These are phyloP conservation scores for Penicillium fuscoglaucum DNA, from an alignment of 2,329 filamentous ascomycete genomes.

Conservation along the genomic window DNA sequence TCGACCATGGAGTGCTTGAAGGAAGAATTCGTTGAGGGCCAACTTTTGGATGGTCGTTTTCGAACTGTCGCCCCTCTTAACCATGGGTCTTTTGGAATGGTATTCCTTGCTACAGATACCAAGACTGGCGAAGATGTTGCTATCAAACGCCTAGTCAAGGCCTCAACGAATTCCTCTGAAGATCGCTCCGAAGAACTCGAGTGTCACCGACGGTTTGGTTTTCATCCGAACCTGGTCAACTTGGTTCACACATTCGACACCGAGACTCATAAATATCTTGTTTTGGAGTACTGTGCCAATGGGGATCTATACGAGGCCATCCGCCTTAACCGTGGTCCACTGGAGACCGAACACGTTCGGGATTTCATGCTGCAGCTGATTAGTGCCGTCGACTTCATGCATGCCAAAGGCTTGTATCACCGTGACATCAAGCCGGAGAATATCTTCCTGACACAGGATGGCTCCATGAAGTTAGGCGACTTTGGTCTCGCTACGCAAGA, in stretches of 20 bases:
- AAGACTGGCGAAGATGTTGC: conserved; percentile 78
- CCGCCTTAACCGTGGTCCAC: conserved; percentile 77
- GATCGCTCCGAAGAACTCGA: conserved; percentile 64
- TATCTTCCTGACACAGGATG: conserved; percentile 86
- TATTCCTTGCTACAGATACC: conserved; percentile 85
- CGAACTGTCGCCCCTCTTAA: conserved; percentile 91
- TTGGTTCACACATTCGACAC: conserved; percentile 90
- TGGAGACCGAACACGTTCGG: conserved; percentile 94
- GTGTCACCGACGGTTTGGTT: conserved; percentile 75
- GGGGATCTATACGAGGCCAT: conserved; percentile 98
- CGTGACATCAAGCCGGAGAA: conserved; percentile 99
- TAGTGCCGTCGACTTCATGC: conserved; percentile 84
- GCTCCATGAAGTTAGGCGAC: conserved; percentile 93
- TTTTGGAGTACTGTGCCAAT: conserved; percentile 91
- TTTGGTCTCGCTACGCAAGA: conserved; percentile 91
- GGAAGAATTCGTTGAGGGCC: conserved; percentile 37
- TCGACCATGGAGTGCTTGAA: conserved; percentile 38
- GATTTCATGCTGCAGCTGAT: conserved; percentile 96
- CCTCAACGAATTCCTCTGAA: conserved; percentile 65
- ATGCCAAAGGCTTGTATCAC: conserved; percentile 88
- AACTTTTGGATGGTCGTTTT: conserved; percentile 68
- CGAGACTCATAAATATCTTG: conserved; percentile 82
- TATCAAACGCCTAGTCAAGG: conserved; percentile 95
- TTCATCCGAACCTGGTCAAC: conserved; percentile 91
- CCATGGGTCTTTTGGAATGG: conserved; percentile 98